Evolutionary conservation across 148 eudicot genomes (phyloP).

Genomic region (Polygonum maritimum): DNA sequence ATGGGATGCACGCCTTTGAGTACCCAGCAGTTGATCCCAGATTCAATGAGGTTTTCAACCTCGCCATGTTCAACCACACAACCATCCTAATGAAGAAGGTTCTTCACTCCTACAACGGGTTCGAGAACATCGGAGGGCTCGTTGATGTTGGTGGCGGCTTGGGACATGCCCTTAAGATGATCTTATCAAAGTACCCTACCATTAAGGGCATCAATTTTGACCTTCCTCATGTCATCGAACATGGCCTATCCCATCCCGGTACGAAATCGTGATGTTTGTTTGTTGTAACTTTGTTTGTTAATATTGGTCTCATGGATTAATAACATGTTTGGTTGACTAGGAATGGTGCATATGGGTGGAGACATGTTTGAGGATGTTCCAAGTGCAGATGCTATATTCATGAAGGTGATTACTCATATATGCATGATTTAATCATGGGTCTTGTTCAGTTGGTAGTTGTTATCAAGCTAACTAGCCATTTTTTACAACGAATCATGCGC

Average conservation of each 20-base stretch:
- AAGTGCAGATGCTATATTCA: too few relatives aligned
- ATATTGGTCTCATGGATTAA: too few relatives aligned
- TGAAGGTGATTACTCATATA: too few relatives aligned
- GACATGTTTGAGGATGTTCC: too few relatives aligned
- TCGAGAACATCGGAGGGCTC: conserved; percentile 17
- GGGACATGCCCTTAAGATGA: conserved; percentile 22
- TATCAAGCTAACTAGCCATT: too few relatives aligned
- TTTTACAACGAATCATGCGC: too few relatives aligned
- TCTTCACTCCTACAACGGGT: conserved; percentile 24
- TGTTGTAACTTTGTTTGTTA: too few relatives aligned
- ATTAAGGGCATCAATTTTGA: conserved; percentile 32
- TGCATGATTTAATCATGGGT: too few relatives aligned
- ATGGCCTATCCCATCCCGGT: conserved; percentile 28
- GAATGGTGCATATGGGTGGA: too few relatives aligned
- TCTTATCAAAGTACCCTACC: conserved; percentile 20
- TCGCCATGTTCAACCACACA: conserved; percentile 26
- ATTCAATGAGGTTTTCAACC: conserved; percentile 29
- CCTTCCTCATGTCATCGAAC: conserved; percentile 18
- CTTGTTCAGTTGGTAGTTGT: too few relatives aligned
- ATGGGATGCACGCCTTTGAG: conserved; percentile 27
- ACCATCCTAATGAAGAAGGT: conserved; percentile 19
- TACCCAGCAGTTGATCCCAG: conserved; percentile 15
- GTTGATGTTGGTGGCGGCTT: conserved; percentile 38
- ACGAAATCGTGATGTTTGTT: not conserved
- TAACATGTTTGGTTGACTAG: too few relatives aligned